Conservation (phyloP, 257 asterid species). For the Solanum sejunctum region DNA sequence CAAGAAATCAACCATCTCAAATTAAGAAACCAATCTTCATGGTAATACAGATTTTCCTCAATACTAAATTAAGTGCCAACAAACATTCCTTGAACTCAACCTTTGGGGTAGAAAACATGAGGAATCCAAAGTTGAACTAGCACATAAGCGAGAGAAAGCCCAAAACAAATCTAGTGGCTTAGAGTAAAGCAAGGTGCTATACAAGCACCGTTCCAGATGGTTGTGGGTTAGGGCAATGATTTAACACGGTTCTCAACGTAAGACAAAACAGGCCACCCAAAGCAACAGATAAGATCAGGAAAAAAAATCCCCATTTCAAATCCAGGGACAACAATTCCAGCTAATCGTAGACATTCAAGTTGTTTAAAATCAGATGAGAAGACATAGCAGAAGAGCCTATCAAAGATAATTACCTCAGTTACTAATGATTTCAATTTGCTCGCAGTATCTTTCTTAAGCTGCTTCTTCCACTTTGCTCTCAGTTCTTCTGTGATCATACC, state of each 20-base stretch:
- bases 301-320: background rate
- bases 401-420: slow-evolving; percentile 47
- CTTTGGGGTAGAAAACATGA: background rate
- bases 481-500: slow-evolving; percentile 68
- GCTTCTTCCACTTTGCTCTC: slow-evolving; percentile 81
- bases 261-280: background rate
- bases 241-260: background rate
- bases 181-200: background rate
- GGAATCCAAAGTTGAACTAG: background rate
- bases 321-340: background rate
- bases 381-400: background rate
- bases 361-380: background rate
- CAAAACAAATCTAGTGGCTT: background rate
- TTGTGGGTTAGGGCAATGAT: background rate
- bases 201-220: background rate
- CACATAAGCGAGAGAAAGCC: background rate
- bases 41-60: background rate
- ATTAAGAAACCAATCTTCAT: background rate
- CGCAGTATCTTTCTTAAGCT: slow-evolving; percentile 82
- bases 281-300: background rate
- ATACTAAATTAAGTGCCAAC: background rate
- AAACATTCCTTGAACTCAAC: background rate
- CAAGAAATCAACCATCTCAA: background rate
- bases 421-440: slow-evolving; percentile 72
- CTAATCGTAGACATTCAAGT: background rate